phyloP scores from a whole-genome alignment of 805 yeast genomes.

The Myxozyma vanderwaltii region DNA sequence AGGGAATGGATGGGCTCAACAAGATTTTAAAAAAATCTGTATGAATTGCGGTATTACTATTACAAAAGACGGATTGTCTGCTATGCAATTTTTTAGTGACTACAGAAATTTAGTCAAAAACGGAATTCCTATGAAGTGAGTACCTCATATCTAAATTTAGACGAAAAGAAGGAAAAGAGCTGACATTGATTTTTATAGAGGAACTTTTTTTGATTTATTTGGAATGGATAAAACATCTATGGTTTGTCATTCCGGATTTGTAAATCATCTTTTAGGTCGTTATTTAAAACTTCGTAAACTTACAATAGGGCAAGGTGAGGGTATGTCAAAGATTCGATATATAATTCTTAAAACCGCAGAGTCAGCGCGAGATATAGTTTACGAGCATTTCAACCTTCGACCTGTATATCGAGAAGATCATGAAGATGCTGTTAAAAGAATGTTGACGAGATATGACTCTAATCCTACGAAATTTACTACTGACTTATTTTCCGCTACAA shows the following conservation, averaged over 20 bases:
- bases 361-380: not conserved
- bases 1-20: constrained; percentile 16
- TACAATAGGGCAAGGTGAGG: not conserved
- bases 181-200: constrained; percentile 6
- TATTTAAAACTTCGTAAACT: not conserved
- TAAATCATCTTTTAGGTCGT: not conserved
- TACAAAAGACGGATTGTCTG: constrained; percentile 5
- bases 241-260: not conserved
- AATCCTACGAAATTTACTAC: constrained; percentile 24
- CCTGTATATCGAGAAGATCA: not conserved
- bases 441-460: constrained; percentile 27
- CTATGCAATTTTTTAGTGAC: constrained; percentile 10
- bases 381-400: not conserved
- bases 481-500: constrained; percentile 32
- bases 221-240: not conserved
- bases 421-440: constrained; percentile 11
- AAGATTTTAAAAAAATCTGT: constrained; percentile 8
- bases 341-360: not conserved
- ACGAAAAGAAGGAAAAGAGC: not conserved
- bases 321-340: not conserved
- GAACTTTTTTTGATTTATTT: constrained; percentile 6
- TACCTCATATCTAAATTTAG: not conserved
- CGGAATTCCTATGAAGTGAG: constrained; percentile 17
- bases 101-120: not conserved
- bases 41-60: constrained; percentile 6